phyloP scores from a whole-genome alignment of 805 yeast species.

The Wickerhamiella dianesei region DNA sequence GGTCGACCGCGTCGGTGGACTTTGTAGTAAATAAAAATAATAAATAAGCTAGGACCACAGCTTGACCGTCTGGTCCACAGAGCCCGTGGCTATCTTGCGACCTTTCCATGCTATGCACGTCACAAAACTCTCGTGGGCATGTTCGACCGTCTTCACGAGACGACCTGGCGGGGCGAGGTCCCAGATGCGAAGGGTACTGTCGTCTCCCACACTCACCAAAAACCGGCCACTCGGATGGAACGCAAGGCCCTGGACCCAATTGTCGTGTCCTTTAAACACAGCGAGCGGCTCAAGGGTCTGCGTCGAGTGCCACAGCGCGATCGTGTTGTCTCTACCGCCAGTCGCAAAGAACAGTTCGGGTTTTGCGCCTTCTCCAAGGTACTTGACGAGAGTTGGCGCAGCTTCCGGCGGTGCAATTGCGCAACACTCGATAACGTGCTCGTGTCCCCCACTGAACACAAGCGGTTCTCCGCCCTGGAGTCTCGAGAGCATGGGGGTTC shows the following conservation, averaged over 20 bases:
- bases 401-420: conserved; percentile 47
- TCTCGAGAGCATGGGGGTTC: conserved; percentile 54
- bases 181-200: conserved; percentile 65
- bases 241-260: conserved; percentile 66
- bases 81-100: conserved; percentile 44
- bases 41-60: conserved; percentile 32
- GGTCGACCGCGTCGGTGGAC: too few species aligned
- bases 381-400: conserved; percentile 36
- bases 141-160: conserved; percentile 36
- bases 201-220: conserved; percentile 65
- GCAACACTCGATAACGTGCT: conserved; percentile 68
- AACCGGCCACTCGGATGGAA: conserved; percentile 68
- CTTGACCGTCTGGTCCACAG: conserved; percentile 42
- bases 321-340: conserved; percentile 63
- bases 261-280: conserved; percentile 59
- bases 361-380: conserved; percentile 26
- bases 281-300: conserved; percentile 42
- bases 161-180: conserved; percentile 36
- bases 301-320: conserved; percentile 56
- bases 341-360: conserved; percentile 36
- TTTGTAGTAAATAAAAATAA: too few species aligned
- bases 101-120: conserved; percentile 36
- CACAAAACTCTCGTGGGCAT: conserved; percentile 68
- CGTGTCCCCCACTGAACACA: conserved; percentile 59
- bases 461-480: conserved; percentile 53